Percentiles rank a stretch among this genome's conserved stretches.
Conservation (phyloP, 495 filamentous ascomycete species). For the Podospora tetraspora region DNA sequence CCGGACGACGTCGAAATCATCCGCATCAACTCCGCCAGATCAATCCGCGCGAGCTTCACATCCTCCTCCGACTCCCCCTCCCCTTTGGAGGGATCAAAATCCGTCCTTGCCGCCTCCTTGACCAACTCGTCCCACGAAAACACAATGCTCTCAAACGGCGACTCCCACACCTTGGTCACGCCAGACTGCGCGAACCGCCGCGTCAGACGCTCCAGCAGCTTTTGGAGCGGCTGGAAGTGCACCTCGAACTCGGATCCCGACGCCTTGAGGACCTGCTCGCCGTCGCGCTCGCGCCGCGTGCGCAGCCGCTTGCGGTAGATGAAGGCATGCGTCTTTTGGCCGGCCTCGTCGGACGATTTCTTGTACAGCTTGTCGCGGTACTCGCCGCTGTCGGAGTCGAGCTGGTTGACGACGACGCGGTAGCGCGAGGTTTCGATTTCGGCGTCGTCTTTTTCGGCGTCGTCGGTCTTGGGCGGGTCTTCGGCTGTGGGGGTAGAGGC, state of each 20-base stretch:
- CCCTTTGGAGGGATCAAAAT: background rate
- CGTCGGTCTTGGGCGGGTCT: no score
- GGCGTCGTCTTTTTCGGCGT: background rate
- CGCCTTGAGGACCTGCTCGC: constrained; percentile 4
- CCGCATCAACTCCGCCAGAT: constrained; percentile 4
- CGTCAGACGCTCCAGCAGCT: background rate
- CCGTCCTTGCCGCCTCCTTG: background rate
- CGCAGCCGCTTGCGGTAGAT: constrained; percentile 9
- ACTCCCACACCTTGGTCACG: background rate
- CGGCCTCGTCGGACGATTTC: background rate
- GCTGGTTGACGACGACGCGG: constrained; percentile 8
- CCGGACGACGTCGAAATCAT: constrained; percentile 10
- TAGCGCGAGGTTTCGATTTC: constrained; percentile 7
- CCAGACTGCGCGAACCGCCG: constrained; percentile 1
- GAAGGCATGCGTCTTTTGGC: constrained; percentile 5
- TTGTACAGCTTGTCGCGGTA: constrained; percentile 11
- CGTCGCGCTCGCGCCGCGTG: background rate
- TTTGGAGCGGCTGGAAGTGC: constrained; percentile 2
- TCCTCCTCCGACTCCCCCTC: constrained; percentile 2
- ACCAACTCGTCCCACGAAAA: constrained; percentile 1
- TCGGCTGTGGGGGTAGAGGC: background rate
- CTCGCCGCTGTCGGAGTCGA: constrained; percentile 10
- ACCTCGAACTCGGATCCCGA: constrained; percentile 9
- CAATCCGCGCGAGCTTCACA: constrained; percentile 3
- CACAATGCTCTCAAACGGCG: constrained; percentile 5